phyloP scores from a whole-genome alignment of 176 grass and related monocot genomes.

The Avena sativa region DNA sequence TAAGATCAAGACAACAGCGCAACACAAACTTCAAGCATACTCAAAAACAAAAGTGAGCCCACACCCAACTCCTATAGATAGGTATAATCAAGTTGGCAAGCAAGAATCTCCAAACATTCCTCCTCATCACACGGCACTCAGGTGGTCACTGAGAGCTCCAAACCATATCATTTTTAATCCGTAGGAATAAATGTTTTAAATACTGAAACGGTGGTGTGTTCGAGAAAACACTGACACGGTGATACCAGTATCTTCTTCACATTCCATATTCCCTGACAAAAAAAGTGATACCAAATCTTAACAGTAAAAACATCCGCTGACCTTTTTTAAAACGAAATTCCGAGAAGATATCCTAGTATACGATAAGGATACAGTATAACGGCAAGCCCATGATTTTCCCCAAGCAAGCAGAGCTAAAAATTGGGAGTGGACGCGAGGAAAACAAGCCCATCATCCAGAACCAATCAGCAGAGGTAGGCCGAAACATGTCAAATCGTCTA shows the following conservation, averaged over 20 bases:
- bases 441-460: neutral
- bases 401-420: neutral
- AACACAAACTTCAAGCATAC: slow-evolving; percentile 18
- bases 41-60: neutral
- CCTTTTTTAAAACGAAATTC: slow-evolving; percentile 9
- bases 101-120: slow-evolving; percentile 32
- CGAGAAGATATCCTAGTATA: slow-evolving; percentile 9
- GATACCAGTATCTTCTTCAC: neutral
- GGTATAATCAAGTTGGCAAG: slow-evolving; percentile 22
- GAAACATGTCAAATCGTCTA: slow-evolving; percentile 8
- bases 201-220: slow-evolving; percentile 5
- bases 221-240: neutral
- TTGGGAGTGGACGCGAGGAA: neutral
- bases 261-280: neutral
- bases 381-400: neutral
- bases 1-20: slow-evolving; percentile 16
- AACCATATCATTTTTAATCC: neutral
- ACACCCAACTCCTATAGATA: neutral
- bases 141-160: neutral
- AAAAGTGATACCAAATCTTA: neutral
- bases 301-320: neutral
- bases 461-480: neutral
- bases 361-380: neutral
- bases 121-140: neutral
- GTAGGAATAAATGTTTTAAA: neutral